These are phyloP conservation scores for Phytophthora vignae DNA, from an alignment of 352 stramenopile species.

Conservation along the genomic window DNA sequence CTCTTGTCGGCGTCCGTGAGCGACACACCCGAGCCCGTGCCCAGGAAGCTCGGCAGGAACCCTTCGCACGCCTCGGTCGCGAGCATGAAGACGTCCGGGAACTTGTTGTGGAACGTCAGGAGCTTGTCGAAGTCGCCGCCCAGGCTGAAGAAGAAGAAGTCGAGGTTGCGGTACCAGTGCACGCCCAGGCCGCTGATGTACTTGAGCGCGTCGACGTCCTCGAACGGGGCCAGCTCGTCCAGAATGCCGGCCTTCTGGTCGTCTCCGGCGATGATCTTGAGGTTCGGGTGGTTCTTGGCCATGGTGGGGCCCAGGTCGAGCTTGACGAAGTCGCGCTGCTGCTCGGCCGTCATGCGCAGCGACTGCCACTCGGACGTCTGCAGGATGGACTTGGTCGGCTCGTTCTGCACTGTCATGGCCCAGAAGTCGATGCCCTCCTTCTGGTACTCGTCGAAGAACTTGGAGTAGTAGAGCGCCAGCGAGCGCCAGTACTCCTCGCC, in stretches of 20 bases:
- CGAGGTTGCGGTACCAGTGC: slow-evolving; percentile 87
- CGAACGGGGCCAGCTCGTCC: slow-evolving; percentile 45
- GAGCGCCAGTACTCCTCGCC: slow-evolving; percentile 77
- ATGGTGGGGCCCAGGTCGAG: slow-evolving; percentile 79
- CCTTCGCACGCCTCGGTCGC: slow-evolving; percentile 82
- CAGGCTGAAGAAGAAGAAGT: slow-evolving; percentile 53
- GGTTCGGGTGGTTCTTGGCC: slow-evolving; percentile 64
- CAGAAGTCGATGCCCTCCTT: slow-evolving; percentile 78
- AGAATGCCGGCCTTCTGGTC: slow-evolving; percentile 82
- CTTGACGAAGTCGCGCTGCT: slow-evolving; percentile 82
- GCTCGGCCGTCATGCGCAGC: slow-evolving; percentile 54
- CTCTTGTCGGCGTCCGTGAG: slow-evolving; percentile 52
- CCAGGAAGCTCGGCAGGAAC: slow-evolving; percentile 55
- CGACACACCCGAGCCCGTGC: slow-evolving; percentile 54
- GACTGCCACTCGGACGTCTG: slow-evolving; percentile 67
- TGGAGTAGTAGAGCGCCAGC: slow-evolving; percentile 87
- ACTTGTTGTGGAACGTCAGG: slow-evolving; percentile 58
- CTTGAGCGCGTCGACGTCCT: slow-evolving; percentile 55
- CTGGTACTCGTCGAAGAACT: slow-evolving; percentile 90
- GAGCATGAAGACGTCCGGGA: slow-evolving; percentile 82
- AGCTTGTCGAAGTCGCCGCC: slow-evolving; percentile 63
- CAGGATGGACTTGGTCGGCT: slow-evolving; percentile 65
- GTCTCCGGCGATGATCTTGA: slow-evolving; percentile 88
- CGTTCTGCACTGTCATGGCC: slow-evolving; percentile 90
- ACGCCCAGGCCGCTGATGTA: slow-evolving; percentile 89